phyloP scores from a whole-genome alignment of 1,139 yeast genomes.

The Suhomyces choctaworum region DNA sequence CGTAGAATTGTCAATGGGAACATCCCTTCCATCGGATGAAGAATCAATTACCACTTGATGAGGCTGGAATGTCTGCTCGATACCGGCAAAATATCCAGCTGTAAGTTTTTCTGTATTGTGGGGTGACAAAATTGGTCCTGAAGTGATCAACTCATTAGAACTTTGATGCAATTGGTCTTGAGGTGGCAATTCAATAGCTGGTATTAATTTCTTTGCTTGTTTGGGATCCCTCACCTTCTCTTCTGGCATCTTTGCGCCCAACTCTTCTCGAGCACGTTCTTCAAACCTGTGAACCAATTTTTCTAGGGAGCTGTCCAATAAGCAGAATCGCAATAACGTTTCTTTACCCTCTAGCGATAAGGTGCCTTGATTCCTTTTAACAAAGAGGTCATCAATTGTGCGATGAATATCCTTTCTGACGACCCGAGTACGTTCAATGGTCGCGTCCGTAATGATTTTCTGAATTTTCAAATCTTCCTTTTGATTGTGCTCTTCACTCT shows the following conservation, averaged over 20 bases:
- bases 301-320: slow-evolving; percentile 45
- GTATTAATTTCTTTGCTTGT: slow-evolving; percentile 1
- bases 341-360: slow-evolving; percentile 49
- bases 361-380: slow-evolving; percentile 36
- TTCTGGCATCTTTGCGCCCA: background rate
- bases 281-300: slow-evolving; percentile 46
- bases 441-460: slow-evolving; percentile 42
- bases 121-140: slow-evolving; percentile 59
- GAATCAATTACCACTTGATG: slow-evolving; percentile 69
- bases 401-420: slow-evolving; percentile 44
- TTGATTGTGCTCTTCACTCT: slow-evolving; percentile 27
- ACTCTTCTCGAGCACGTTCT: slow-evolving; percentile 33
- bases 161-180: slow-evolving; percentile 46
- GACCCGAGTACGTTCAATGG: slow-evolving; percentile 44
- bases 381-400: slow-evolving; percentile 42
- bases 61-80: slow-evolving; percentile 47
- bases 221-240: background rate
- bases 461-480: slow-evolving; percentile 42
- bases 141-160: slow-evolving; percentile 50
- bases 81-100: slow-evolving; percentile 26
- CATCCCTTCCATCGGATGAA: slow-evolving; percentile 51
- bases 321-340: slow-evolving; percentile 43
- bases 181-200: slow-evolving; percentile 8
- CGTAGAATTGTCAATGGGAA: slow-evolving; percentile 65
- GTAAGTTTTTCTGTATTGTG: slow-evolving; percentile 26